phyloP scores from a whole-genome alignment of 306 rosid species.

The Trifolium repens region DNA sequence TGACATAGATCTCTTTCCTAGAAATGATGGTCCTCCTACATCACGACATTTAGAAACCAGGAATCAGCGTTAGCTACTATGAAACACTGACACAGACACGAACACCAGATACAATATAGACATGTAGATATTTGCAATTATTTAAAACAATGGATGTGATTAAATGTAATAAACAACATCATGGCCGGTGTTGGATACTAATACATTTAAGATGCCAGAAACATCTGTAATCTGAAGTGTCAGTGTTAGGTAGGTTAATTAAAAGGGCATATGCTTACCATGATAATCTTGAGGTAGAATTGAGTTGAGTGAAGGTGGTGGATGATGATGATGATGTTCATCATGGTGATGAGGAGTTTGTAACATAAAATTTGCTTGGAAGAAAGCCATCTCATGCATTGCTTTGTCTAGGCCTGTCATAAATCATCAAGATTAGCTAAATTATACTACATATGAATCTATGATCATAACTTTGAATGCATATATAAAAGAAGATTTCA shows the following conservation, averaged over 20 bases:
- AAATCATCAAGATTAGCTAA: slow-evolving; percentile 44
- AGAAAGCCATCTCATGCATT: slow-evolving; percentile 84
- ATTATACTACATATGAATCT: slow-evolving; percentile 11
- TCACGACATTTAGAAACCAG: slow-evolving; percentile 19
- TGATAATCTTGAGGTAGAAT: slow-evolving; percentile 82
- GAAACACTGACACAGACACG: background rate
- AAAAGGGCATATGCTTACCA: slow-evolving; percentile 46
- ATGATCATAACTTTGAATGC: slow-evolving; percentile 43
- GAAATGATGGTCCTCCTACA: slow-evolving; percentile 75
- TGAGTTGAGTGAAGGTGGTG: slow-evolving; percentile 74
- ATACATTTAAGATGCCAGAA: background rate
- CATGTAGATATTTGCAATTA: background rate
- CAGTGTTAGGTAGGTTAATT: background rate
- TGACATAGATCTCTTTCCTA: slow-evolving; percentile 89
- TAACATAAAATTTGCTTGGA: slow-evolving; percentile 89
- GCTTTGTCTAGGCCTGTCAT: slow-evolving; percentile 46
- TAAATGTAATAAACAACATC: background rate
- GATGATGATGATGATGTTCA: slow-evolving; percentile 73
- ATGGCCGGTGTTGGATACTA: background rate
- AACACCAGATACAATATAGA: background rate
- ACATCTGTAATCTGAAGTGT: background rate
- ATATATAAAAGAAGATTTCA: slow-evolving; percentile 33
- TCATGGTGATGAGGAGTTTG: slow-evolving; percentile 68
- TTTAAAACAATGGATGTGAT: background rate
- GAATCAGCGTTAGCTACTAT: background rate